These are phyloP conservation scores for Coniella lustricola DNA, from an alignment of 2,329 filamentous ascomycete genomes.

Conservation along the genomic window DNA sequence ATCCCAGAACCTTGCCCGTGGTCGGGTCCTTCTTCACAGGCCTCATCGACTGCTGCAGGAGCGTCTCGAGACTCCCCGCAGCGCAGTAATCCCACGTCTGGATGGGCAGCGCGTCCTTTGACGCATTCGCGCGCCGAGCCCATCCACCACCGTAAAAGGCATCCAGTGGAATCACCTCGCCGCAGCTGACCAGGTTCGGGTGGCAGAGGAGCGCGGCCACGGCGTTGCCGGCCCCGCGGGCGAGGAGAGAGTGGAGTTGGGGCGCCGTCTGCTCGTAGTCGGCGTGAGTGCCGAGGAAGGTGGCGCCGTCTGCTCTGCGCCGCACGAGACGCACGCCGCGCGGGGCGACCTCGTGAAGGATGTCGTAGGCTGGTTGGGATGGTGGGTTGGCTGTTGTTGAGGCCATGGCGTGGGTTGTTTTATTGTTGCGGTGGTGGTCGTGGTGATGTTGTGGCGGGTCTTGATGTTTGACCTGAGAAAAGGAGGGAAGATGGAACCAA, in stretches of 20 bases:
- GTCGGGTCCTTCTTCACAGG: slow-evolving; percentile 7
- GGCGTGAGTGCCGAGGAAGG: slow-evolving; percentile 27
- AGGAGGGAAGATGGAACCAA: too few species aligned
- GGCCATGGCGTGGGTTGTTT: too few species aligned
- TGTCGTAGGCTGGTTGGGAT: too few species aligned
- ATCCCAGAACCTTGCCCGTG: slow-evolving; percentile 18
- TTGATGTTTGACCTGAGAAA: too few species aligned
- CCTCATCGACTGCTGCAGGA: slow-evolving; percentile 25
- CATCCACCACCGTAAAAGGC: slow-evolving; percentile 7
- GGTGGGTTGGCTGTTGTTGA: too few species aligned
- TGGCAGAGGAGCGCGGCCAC: slow-evolving; percentile 38
- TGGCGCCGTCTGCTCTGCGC: slow-evolving; percentile 24
- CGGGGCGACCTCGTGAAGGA: slow-evolving; percentile 17
- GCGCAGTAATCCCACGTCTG: slow-evolving; percentile 47
- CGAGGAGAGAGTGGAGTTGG: slow-evolving; percentile 21
- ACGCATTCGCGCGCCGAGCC: too few species aligned
- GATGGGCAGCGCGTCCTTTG: slow-evolving; percentile 6
- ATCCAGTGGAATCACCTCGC: slow-evolving; percentile 23
- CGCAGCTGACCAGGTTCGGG: slow-evolving; percentile 40
- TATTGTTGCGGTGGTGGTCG: too few species aligned
- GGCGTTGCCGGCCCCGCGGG: slow-evolving; percentile 23
- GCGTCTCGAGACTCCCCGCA: slow-evolving; percentile 38
- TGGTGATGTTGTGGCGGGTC: not conserved
- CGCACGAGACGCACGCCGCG: slow-evolving; percentile 28
- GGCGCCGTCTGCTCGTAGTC: slow-evolving; percentile 12